Conservation (phyloP, 179 eudicot species). For the Heliamphora pulchella region DNA sequence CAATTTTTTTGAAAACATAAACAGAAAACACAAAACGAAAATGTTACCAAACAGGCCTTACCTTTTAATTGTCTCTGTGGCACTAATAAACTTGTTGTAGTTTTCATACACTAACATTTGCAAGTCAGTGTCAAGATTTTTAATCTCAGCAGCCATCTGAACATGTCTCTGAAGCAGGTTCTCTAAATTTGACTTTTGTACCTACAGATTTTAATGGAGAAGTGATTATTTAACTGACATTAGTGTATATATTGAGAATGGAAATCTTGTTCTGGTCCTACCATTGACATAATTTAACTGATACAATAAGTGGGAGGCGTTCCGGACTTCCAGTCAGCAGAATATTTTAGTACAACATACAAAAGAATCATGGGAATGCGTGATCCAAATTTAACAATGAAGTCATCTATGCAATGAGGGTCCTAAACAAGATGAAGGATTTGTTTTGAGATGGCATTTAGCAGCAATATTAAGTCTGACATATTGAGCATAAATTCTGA, state of each 20-base stretch:
- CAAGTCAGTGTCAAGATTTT: slow-evolving; percentile 95
- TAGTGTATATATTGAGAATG: neutral
- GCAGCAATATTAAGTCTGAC: neutral
- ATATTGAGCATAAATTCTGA: neutral
- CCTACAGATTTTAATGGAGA: slow-evolving; percentile 33
- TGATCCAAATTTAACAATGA: neutral
- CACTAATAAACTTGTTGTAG: slow-evolving; percentile 97
- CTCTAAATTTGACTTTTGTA: slow-evolving; percentile 81
- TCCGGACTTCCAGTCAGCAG: neutral
- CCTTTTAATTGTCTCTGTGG: slow-evolving; percentile 97
- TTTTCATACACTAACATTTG: slow-evolving; percentile 98
- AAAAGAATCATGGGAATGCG: neutral
- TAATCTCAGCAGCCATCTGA: slow-evolving; percentile 98
- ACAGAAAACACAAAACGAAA: too few species aligned
- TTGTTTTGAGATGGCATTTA: neutral
- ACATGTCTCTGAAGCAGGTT: slow-evolving; percentile 89
- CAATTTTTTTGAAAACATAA: too few species aligned
- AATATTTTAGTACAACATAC: neutral
- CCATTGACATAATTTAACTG: neutral
- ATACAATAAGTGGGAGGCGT: neutral
- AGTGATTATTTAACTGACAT: neutral
- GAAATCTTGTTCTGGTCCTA: neutral
- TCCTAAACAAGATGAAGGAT: neutral
- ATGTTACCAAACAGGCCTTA: slow-evolving; percentile 10
- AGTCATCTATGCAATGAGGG: neutral